These are phyloP conservation scores for Aspergillus aculeatus DNA, from an alignment of 2,329 filamentous ascomycete genomes.

Conservation along the genomic window DNA sequence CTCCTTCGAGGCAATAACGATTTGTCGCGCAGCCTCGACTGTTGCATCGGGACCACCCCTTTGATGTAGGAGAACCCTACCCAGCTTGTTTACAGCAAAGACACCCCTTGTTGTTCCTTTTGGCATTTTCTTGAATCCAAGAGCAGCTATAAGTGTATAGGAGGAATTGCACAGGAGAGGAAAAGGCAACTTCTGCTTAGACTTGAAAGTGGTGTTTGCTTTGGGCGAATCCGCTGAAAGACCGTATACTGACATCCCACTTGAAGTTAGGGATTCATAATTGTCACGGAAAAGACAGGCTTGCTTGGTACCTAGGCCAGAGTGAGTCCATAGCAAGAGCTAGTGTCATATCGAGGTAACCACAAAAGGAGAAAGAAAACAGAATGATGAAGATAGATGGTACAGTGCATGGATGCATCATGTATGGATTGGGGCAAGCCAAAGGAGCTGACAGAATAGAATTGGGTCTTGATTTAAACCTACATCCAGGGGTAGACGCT, in stretches of 20 bases:
- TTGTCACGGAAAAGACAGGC: conserved; percentile 90
- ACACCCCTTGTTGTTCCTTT: conserved; percentile 82
- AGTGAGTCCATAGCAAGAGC: conserved; percentile 1
- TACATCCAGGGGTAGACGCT: conserved; percentile 92
- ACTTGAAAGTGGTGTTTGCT: conserved; percentile 88
- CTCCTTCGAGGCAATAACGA: conserved; percentile 51
- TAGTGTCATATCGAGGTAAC: neutral
- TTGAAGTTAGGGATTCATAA: conserved; percentile 71
- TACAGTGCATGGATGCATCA: neutral
- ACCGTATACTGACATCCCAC: conserved; percentile 83
- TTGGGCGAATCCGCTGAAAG: conserved; percentile 85
- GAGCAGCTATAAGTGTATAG: conserved; percentile 72
- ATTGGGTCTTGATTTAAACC: conserved; percentile 42
- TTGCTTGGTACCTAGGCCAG: conserved; percentile 75
- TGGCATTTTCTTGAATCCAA: conserved; percentile 84
- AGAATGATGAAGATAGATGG: neutral
- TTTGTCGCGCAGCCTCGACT: conserved; percentile 69
- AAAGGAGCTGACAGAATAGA: neutral
- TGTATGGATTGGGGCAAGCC: neutral
- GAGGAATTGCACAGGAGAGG: conserved; percentile 79
- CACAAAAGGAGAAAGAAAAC: neutral
- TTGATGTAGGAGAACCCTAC: conserved; percentile 74
- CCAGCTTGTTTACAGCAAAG: conserved; percentile 78
- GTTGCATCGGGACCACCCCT: conserved; percentile 76
- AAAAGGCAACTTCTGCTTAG: conserved; percentile 87